Base-by-base conservation (phyloP, 768 basidiomycete genomes). In the Kwoniella europaea region DNA sequence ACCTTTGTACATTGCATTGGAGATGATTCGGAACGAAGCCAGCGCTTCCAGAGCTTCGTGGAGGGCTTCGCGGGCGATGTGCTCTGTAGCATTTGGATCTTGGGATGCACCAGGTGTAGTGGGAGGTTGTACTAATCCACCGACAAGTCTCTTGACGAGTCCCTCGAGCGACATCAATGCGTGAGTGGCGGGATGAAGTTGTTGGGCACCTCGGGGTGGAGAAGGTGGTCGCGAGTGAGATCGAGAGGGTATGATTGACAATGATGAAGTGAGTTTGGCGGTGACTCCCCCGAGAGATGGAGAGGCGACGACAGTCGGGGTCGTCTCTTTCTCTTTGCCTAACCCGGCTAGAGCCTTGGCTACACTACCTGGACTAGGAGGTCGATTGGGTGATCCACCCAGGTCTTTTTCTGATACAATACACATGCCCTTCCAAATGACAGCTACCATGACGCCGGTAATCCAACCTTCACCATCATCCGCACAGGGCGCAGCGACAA, bases 401-500 rank as follows among this genome's bases (percentile, higher is more conserved):
- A 70, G 9, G 41, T 81, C 80, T 57, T 76, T 78, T 15, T 78
- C 79, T 10, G 79, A 63, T 15, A 77, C 65, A n/a, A 76, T 63
- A 64, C 77, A 76, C 74, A 83, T 80, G 10, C 79, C 82, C 60
- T 81, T 81, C 82, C 82, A 83, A 61, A 81, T 72, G 18, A 80
- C 76, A 20, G 82, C 77, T n/a, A 83, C 82, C 43, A 81, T 76
- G 9, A 83, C 76, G 24, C 80, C 80, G 7, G 82, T 81, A 43
- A 80, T 71, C 82, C 82, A 83, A 10, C 77, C 80, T 71, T 83
- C 82, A 27, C 82, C 82, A 61, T 83, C 82, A 27, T 82, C 79
- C 35, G 68, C 68, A 63, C 82, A 83, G 12, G 81, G 79, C 53
- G 63, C 74, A 44, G 80, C 80, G 53, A 83, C 67, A 52, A 77